phyloP scores from a whole-genome alignment of 148 eudicot species.

The Rhododendron vialii region DNA sequence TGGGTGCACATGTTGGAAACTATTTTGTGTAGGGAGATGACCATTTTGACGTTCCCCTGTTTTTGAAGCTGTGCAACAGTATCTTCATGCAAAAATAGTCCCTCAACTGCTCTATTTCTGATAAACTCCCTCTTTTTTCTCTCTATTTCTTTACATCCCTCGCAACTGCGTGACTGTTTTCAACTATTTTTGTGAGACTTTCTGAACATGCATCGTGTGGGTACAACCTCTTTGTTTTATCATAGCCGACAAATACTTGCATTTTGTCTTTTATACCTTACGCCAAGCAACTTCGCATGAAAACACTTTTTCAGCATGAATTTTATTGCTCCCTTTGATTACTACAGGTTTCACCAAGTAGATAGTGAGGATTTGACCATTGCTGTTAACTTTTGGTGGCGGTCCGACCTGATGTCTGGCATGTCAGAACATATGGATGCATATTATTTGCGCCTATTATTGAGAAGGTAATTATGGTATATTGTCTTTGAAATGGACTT shows the following conservation, averaged over 20 bases:
- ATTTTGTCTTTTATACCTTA: neutral
- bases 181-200: neutral
- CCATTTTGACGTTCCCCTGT: neutral
- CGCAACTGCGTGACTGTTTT: neutral
- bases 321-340: constrained; percentile 12
- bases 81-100: neutral
- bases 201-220: neutral
- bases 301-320: neutral
- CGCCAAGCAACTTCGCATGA: neutral
- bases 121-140: neutral
- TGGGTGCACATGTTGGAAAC: neutral
- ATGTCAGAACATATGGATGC: constrained; percentile 92
- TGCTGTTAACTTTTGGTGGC: constrained; percentile 98
- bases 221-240: neutral
- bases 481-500: neutral
- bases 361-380: constrained; percentile 85
- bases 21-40: neutral
- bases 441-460: constrained; percentile 74
- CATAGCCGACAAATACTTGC: neutral
- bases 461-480: constrained; percentile 58
- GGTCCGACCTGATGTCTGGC: constrained; percentile 52
- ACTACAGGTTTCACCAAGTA: constrained; percentile 84
- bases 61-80: neutral
- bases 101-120: neutral
- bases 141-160: neutral